phyloP scores from a whole-genome alignment of 2,329 filamentous ascomycete genomes.

The Neopestalotiopsis sp. region DNA sequence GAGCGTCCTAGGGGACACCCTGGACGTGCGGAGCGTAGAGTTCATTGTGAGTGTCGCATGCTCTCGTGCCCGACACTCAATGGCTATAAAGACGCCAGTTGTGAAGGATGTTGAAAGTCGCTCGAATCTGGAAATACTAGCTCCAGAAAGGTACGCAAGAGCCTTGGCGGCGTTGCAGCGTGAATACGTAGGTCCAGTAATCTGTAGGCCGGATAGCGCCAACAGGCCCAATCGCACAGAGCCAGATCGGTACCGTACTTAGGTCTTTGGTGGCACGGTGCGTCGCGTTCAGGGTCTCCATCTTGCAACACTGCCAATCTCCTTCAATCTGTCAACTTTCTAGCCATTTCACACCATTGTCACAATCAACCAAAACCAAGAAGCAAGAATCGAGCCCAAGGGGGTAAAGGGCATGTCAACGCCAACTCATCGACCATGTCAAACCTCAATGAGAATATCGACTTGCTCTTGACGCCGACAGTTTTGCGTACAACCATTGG shows the following conservation, averaged over 20 bases:
- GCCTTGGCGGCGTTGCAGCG: no score
- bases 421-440: slow-evolving; percentile 1
- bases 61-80: slow-evolving; percentile 36
- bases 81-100: slow-evolving; percentile 22
- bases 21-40: slow-evolving; percentile 28
- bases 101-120: neutral
- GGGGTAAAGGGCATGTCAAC: neutral
- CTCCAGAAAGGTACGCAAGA: neutral
- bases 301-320: neutral
- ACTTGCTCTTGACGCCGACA: slow-evolving; percentile 9
- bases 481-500: slow-evolving; percentile 2
- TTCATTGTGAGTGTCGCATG: slow-evolving; percentile 29
- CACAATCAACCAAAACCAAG: neutral
- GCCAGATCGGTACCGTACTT: neutral
- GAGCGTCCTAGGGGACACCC: slow-evolving; percentile 10
- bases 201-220: neutral
- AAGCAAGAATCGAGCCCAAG: neutral
- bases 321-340: slow-evolving; percentile 4
- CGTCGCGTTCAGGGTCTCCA: neutral
- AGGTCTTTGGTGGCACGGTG: neutral
- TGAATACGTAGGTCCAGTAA: no score
- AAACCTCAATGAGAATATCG: neutral
- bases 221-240: neutral
- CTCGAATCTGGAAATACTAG: slow-evolving; percentile 5
- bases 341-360: neutral